These are phyloP conservation scores for Begonia loranthoides DNA, from an alignment of 306 rosid species.

Conservation along the genomic window DNA sequence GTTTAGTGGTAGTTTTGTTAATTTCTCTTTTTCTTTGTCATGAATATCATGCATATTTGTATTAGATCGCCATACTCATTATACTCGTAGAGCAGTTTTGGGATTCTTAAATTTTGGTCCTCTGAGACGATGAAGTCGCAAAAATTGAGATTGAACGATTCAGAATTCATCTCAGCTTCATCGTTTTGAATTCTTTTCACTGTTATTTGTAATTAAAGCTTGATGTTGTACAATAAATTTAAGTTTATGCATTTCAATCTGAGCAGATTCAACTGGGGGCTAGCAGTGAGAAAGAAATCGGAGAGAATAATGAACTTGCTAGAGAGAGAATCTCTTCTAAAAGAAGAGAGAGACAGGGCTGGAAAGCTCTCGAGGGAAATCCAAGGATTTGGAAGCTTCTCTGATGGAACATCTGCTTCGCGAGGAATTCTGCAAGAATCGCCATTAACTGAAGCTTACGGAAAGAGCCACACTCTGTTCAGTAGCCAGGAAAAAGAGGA, in stretches of 20 bases:
- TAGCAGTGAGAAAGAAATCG: slow-evolving; percentile 67
- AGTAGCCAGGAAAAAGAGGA: slow-evolving; percentile 25
- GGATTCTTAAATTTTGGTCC: no score
- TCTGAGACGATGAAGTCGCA: no score
- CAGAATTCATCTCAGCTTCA: no score
- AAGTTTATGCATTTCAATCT: background rate
- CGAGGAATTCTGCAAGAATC: slow-evolving; percentile 30
- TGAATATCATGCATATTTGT: no score
- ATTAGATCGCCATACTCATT: no score
- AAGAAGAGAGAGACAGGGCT: slow-evolving; percentile 69
- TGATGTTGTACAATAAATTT: no score
- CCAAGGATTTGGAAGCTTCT: slow-evolving; percentile 83
- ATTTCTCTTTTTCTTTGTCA: no score
- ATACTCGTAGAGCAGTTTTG: no score
- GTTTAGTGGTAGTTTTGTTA: no score
- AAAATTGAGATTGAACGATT: no score
- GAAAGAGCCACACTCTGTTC: slow-evolving; percentile 32
- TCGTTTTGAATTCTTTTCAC: no score
- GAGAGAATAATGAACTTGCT: slow-evolving; percentile 51
- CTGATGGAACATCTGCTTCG: slow-evolving; percentile 25
- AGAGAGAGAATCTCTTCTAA: slow-evolving; percentile 48
- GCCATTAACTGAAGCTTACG: slow-evolving; percentile 22
- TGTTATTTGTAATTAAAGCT: no score
- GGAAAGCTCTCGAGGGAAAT: slow-evolving; percentile 70
- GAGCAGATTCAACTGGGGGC: slow-evolving; percentile 94